These are phyloP conservation scores for Chimonanthus praecox DNA, from an alignment of 164 flowering plant genomes.

Conservation along the genomic window DNA sequence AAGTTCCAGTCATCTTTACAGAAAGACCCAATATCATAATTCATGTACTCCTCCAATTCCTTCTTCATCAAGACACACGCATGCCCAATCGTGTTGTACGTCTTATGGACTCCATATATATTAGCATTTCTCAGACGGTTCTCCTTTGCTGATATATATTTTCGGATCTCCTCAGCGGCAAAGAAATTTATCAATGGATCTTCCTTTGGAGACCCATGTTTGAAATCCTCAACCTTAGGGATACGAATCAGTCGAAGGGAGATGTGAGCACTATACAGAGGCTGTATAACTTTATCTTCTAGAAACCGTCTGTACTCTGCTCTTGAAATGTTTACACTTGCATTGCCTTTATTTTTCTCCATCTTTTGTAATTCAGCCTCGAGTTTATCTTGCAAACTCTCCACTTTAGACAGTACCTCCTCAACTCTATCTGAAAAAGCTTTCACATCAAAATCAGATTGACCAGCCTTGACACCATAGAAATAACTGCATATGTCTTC, in stretches of 20 bases:
- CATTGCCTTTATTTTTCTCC: slow-evolving; percentile 37
- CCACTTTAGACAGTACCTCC: slow-evolving; percentile 64
- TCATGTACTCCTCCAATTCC: slow-evolving; percentile 85
- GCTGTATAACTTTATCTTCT: slow-evolving; percentile 59
- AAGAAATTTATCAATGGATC: slow-evolving; percentile 76
- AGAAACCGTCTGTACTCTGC: slow-evolving; percentile 55
- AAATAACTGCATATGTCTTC: slow-evolving; percentile 69
- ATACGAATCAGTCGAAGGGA: slow-evolving; percentile 68
- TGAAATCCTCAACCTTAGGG: slow-evolving; percentile 29
- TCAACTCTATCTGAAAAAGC: slow-evolving; percentile 54
- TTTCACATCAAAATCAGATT: slow-evolving; percentile 41
- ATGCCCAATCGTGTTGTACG: slow-evolving; percentile 77
- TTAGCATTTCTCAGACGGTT: slow-evolving; percentile 57
- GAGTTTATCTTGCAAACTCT: slow-evolving; percentile 59
- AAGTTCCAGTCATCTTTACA: slow-evolving; percentile 88
- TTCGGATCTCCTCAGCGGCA: slow-evolving; percentile 66
- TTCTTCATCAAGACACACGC: slow-evolving; percentile 69
- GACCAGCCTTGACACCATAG: slow-evolving; percentile 31
- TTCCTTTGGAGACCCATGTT: slow-evolving; percentile 25
- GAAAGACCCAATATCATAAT: slow-evolving; percentile 81
- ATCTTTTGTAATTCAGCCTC: slow-evolving; percentile 47
- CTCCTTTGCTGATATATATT: slow-evolving; percentile 78
- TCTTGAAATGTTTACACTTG: slow-evolving; percentile 28
- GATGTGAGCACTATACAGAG: slow-evolving; percentile 74
- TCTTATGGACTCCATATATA: slow-evolving; percentile 49